Base-by-base conservation (phyloP, 495 filamentous ascomycete species). In the Physcia stellaris region DNA sequence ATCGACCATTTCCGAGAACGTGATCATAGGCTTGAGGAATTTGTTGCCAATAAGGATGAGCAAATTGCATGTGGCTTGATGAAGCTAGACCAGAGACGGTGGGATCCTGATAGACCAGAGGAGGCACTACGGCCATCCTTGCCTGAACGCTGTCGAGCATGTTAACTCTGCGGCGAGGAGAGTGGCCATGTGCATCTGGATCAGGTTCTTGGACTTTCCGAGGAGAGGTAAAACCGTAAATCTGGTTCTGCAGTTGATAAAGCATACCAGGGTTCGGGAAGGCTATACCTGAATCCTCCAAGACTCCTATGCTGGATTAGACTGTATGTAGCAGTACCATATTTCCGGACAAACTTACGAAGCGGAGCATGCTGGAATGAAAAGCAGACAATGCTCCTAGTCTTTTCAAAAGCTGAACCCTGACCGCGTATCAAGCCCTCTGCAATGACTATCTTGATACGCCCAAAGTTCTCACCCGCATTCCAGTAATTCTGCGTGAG, bases 311-410 rank as follows among this genome's bases (percentile, higher is more conserved):
- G 18, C 6, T 24, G 32, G 45, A 40, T 51, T 24, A 44, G 37
- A 26, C n/a, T 59, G n/a, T 50, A 43, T 20, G 15, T 37, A 35
- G n/a, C 40, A 18, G 17, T 23, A n/a, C 21, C 2, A 24, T n/a
- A 18, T 2, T 13, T 35, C 35, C 15, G 0, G 19, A 17, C 31
- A 21, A 32, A 55, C 66, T 54, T 60, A 88, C 85, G 67, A 19
- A 83, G 57, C 4, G 86, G 86, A 32, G 81, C 84, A 68, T 88
- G 83, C 51, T 90, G 83, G 47, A 92, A 94, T 5, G 84, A 77
- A 53, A 94, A 86, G 4, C 68, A 69, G 32, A 87, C 72, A 17
- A 85, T 52, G 54, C 86, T 81, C 48, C 76, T 81, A 46, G 82
- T 66, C 29, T 77, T 61, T 47, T 85, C 76, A 41, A 86, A 80